Conservation (phyloP, 225 moss, liverwort and hornwort genomes). For the Marchantia polymorpha region DNA sequence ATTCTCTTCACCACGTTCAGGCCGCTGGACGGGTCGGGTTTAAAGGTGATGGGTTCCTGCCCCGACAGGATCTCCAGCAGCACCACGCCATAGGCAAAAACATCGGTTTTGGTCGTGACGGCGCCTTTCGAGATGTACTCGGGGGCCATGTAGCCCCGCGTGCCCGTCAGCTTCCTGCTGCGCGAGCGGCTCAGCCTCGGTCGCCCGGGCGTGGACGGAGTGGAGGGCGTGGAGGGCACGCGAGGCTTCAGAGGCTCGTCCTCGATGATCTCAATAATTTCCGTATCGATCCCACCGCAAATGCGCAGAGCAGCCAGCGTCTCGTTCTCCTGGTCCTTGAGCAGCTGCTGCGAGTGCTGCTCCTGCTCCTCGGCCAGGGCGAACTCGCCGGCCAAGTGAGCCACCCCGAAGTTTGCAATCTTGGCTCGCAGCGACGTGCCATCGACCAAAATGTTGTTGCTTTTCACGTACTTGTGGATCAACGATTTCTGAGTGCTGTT, state of each 20-base stretch:
- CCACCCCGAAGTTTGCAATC: constrained; percentile 70
- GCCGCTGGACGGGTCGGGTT: constrained; percentile 32
- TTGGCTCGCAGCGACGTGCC: constrained; percentile 46
- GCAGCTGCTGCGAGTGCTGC: constrained; percentile 34
- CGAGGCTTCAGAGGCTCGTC: not conserved
- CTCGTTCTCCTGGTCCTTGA: not conserved
- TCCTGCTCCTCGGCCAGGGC: constrained; percentile 36
- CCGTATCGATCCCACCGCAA: constrained; percentile 23
- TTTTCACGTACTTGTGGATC: constrained; percentile 85
- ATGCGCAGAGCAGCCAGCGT: constrained; percentile 3
- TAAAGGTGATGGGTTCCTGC: constrained; percentile 60
- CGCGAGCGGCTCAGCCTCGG: constrained; percentile 46
- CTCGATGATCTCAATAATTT: constrained; percentile 33
- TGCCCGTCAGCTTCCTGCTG: constrained; percentile 78
- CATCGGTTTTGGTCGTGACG: constrained; percentile 70
- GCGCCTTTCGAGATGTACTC: constrained; percentile 63
- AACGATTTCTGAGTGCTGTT: constrained; percentile 54
- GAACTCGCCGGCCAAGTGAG: constrained; percentile 65
- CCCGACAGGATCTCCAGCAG: constrained; percentile 84
- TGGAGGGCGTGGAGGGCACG: not conserved
- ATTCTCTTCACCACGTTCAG: constrained; percentile 50
- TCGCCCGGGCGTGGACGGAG: not conserved
- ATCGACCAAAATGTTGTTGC: constrained; percentile 72
- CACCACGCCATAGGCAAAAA: constrained; percentile 80
- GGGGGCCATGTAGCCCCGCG: constrained; percentile 86